Evolutionary conservation across 148 eudicot genomes (phyloP), one percentile per base, ranked within the genome.

Genomic region (Selenicereus undatus): DNA sequence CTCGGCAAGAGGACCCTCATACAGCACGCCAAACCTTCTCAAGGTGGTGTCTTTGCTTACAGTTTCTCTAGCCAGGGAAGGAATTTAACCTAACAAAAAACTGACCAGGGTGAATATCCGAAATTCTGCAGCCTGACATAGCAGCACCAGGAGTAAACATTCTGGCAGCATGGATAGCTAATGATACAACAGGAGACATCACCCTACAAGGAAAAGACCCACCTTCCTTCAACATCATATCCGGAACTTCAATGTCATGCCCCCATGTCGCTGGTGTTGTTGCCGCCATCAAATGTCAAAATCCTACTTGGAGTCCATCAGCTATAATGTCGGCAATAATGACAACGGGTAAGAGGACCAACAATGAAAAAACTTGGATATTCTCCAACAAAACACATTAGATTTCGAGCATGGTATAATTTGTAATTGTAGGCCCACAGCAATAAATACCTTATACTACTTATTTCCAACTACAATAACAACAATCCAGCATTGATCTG

Each of bases 111-210:
- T 36, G 24, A 58, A 5, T 43, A 60, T 21, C 24, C 16, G 45
- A 26, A 42, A 52, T 27, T 24, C 39, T 79, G 78, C 84, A 92
- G 98, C 97, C 98, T 11, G 96, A 94, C 80, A 83, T 92, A 76
- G 86, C 91, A 11, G 97, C 94, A 74, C 93, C 98, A 65, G 98
- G 98, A 78, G 97, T 92, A 35, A 82, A 82, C 52, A 94, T 92
- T 73, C 90, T 94, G 4, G 97, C 94, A 78, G 89, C 94, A 13
- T 94, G 97, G 98, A 82, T 82, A 29, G 89, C 74, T 16, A 88
- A 89, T 60, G 91, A 85, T 74, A 84, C 86, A 8, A 48, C 70
- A 16, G 82, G 32, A 74, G 86, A 76, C 35, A 80, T 80, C 24
- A 82, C 87, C 27, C 86, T 87, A 2, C 6, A 81, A 1, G 92